phyloP scores from a whole-genome alignment of 257 asterid genomes.

The Datura wrightii region DNA sequence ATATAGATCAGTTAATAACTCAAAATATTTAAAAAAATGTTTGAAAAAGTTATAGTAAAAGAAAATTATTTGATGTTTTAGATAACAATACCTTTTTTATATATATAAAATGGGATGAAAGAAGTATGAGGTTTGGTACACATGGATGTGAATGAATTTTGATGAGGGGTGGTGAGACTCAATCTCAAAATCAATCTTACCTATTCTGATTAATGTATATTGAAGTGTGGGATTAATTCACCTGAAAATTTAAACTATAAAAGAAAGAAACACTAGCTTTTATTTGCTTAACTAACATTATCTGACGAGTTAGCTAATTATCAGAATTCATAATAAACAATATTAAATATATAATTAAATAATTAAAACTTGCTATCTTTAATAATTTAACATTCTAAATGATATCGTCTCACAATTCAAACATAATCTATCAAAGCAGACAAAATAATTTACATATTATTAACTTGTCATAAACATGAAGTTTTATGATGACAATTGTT shows the following conservation, averaged over 20 bases:
- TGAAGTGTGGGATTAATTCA: not conserved
- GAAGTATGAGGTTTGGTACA: not conserved
- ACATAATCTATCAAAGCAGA: not conserved
- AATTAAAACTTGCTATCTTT: not conserved
- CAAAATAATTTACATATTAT: not conserved
- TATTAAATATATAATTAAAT: not conserved
- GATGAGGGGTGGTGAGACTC: not conserved
- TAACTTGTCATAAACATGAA: too few species aligned
- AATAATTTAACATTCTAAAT: not conserved
- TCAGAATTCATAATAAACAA: not conserved
- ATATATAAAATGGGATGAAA: not conserved
- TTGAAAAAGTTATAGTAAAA: not conserved
- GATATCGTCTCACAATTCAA: not conserved
- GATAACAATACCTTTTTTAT: not conserved
- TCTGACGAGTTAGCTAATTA: not conserved
- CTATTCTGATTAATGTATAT: not conserved
- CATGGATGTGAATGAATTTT: not conserved
- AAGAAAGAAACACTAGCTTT: not conserved
- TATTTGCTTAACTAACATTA: not conserved
- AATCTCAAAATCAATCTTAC: not conserved
- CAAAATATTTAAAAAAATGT: not conserved
- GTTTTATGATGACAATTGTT: not conserved
- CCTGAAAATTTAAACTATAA: not conserved
- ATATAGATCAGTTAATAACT: not conserved
- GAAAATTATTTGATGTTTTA: not conserved